Base-by-base conservation (phyloP, 164 flowering plant species). In the grape (Vitis vinifera) region DNA sequence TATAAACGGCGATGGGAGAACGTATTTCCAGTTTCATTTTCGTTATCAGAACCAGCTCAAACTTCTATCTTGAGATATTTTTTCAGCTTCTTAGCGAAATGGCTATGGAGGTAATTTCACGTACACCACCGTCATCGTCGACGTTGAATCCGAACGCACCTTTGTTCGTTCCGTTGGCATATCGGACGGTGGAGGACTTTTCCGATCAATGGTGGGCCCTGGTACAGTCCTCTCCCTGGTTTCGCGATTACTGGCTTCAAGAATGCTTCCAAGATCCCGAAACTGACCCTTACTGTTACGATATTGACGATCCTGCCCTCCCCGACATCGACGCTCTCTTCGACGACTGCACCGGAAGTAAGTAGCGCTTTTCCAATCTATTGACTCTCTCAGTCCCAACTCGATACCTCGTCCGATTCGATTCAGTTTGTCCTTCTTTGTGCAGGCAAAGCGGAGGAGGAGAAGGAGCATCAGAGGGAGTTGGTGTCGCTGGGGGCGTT, bases 131-230 rank as follows among this genome's bases (percentile, higher is more conserved):
- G 2, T 16, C 56, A 3, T 59, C 91, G 15, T 88, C 95, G 48
- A 68, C 76, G 0, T 68, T 93, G 79, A 93, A 93, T 68, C 98
- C 98, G 2, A 78, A 93, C 81, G 97, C 98, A 44, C 91, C 97
- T 8, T 30, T 83, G 77, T 93, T 87, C 82, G 87, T 93, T 0
- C 98, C 97, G 47, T 30, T 78, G 70, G 84, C 92, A 10, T 93
- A 88, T 65, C 87, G 84, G 16, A 65, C 77, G 73, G 97, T 93
- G 73, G 98, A 91, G 79, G 98, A 93, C 51, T 93, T 84, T 78
- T 91, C 97, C 57, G 90, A 83, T 31, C 77, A 91, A 67, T 93
- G 98, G 98, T 93, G 97, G 97, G 86, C 82, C 52, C 91, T 93
- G 4, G 84, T 93, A 17, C 84, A 84, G 9, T 81, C 98, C 9